Evolutionary conservation across 768 basidiomycete species (phyloP), one percentile per base, ranked within the genome.

Genomic region (Collybia sp.): DNA sequence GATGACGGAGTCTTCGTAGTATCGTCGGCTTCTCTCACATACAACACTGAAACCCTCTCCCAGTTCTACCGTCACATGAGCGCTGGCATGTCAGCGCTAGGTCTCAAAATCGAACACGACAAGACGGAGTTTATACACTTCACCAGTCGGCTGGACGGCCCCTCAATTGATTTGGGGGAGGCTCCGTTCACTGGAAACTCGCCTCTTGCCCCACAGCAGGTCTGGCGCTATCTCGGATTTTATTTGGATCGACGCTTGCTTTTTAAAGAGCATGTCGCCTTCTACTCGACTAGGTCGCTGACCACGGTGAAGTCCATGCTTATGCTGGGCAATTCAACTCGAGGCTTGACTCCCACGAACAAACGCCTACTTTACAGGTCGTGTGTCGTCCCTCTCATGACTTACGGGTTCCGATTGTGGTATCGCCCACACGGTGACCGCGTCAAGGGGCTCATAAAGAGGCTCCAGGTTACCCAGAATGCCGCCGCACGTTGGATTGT

Each of bases 361-460:
- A 44, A 44, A 15, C 34, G 43, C 5, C 43, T 44, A 5, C 32
- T 44, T n/a, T 44, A 44, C 34, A 2, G 43, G 6, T n/a, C 45
- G 5, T 46, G 45, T 20, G 39, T 40, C 12, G 8, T 39, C 6
- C 45, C 45, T 5, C 11, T 46, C 3, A 35, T 38, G 9, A 46
- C 30, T 18, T 46, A 46, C 15, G 45, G 45, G 6, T 40, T 37
- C 17, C 35, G 35, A n/a, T 10, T 37, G 3, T 25, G 25, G 25
- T 37, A 37, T 10, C 17, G 35, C 35, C 17, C 35, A 13, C 35
- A n/a, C 10, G 17, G 35, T 6, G 10, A 18, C 4, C 6, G 4
- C 6, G 35, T 13, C n/a, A 37, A 37, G 35, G 17, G n/a, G 4
- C 35, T 37, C 10, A 3, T 37, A 3, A 37, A 37, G 10, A 3